Evolutionary conservation across 495 filamentous ascomycete genomes (phyloP).

Genomic region (Aspergillus hancockii): DNA sequence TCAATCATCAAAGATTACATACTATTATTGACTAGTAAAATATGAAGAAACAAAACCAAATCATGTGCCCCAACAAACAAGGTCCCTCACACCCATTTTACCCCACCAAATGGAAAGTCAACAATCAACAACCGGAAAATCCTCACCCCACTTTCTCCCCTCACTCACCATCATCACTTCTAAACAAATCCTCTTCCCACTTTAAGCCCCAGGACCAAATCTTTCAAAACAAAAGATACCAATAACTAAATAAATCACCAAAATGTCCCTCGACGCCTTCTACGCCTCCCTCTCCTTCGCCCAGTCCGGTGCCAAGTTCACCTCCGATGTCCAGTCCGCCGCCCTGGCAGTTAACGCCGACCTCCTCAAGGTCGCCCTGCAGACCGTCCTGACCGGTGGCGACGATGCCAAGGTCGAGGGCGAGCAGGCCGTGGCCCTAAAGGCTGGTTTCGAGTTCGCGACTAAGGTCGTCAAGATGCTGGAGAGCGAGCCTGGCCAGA

Average conservation of each 20-base stretch:
- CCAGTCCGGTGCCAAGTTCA: constrained; percentile 35
- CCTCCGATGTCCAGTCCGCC: constrained; percentile 33
- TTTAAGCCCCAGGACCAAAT: neutral
- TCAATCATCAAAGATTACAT: too few relatives aligned
- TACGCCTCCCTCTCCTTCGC: constrained; percentile 33
- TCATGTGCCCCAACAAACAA: neutral
- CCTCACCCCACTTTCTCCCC: constrained; percentile 4
- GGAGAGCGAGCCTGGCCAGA: constrained; percentile 46
- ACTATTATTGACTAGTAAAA: too few relatives aligned
- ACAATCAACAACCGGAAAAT: neutral
- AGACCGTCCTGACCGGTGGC: constrained; percentile 23
- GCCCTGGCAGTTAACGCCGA: constrained; percentile 31
- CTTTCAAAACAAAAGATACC: neutral
- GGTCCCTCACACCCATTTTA: too few relatives aligned
- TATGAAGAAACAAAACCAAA: neutral
- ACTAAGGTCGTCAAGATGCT: constrained; percentile 62
- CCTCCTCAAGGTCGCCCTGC: constrained; percentile 34
- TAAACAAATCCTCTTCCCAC: neutral
- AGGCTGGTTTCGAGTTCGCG: constrained; percentile 41
- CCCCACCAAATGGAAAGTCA: constrained; percentile 3
- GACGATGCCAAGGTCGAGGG: constrained; percentile 20
- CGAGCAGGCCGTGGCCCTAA: constrained; percentile 30
- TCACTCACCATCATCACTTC: neutral
- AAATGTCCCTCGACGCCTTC: constrained; percentile 37
- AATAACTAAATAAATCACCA: constrained; percentile 8